phyloP scores from a whole-genome alignment of 2,329 filamentous ascomycete genomes.

The Trichoderma simmonsii region DNA sequence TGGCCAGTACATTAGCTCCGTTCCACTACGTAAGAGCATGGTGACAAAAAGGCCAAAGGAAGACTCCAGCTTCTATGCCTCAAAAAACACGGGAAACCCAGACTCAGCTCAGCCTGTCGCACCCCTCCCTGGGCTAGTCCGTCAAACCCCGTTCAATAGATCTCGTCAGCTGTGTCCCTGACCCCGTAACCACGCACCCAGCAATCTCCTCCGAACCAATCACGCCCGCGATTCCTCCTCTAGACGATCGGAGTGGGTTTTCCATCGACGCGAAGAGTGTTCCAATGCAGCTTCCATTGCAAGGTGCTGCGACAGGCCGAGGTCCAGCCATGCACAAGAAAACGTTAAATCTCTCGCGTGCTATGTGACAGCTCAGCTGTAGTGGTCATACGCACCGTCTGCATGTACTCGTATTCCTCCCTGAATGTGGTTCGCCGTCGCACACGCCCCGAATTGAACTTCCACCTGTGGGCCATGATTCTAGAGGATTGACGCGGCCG shows the following conservation, averaged over 20 bases:
- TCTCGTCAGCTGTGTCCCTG: slow-evolving; percentile 4
- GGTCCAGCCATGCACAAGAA: not conserved
- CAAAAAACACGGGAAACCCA: not conserved
- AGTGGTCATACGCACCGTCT: not conserved
- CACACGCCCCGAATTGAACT: not conserved
- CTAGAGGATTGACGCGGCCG: not conserved
- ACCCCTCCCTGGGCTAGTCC: not conserved
- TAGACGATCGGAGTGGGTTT: not conserved
- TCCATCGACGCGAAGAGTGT: not conserved
- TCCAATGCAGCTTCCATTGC: not conserved
- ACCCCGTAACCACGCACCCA: not conserved
- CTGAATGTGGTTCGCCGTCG: not conserved
- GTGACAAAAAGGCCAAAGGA: not conserved
- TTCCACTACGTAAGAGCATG: not conserved
- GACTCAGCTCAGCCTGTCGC: not conserved
- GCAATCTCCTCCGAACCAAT: slow-evolving; percentile 2
- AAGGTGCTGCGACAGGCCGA: not conserved
- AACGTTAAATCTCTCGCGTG: not conserved
- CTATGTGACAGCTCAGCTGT: not conserved
- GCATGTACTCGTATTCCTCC: not conserved
- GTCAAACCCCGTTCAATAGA: slow-evolving; percentile 9
- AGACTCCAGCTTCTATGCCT: not conserved
- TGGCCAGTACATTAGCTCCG: not conserved
- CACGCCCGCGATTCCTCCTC: not conserved
- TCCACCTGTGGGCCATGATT: not conserved